phyloP scores from a whole-genome alignment of 495 filamentous ascomycete species.

The Aspergillus olivimuriae region DNA sequence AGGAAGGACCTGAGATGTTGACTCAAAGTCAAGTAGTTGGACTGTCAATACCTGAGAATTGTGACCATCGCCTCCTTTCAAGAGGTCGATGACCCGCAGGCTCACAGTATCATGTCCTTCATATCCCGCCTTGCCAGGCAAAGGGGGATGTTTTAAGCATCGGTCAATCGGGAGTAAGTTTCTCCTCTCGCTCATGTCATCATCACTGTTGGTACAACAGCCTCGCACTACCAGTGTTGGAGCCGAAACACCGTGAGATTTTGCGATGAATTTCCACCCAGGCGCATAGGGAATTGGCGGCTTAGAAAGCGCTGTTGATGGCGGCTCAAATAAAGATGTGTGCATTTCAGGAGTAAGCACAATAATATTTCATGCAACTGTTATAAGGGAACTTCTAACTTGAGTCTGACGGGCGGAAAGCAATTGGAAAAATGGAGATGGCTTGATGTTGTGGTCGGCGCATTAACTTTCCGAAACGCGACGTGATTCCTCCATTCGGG shows the following conservation, averaged over 20 bases:
- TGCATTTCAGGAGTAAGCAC: constrained; percentile 4
- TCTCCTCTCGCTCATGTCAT: constrained; percentile 9
- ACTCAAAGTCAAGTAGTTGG: constrained; percentile 5
- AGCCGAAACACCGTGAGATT: constrained; percentile 11
- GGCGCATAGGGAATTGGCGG: constrained; percentile 13
- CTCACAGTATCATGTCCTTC: constrained; percentile 8
- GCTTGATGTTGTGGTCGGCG: too few relatives aligned
- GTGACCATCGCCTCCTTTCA: constrained; percentile 19
- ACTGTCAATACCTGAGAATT: constrained; percentile 19
- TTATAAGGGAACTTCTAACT: too few relatives aligned
- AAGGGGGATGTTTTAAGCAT: constrained; percentile 18
- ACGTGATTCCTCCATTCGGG: too few relatives aligned
- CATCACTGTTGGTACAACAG: constrained; percentile 21
- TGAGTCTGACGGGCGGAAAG: too few relatives aligned
- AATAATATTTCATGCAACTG: background rate
- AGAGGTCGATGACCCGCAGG: constrained; percentile 13
- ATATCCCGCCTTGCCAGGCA: constrained; percentile 9
- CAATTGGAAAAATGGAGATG: too few relatives aligned
- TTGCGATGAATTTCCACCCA: constrained; percentile 16
- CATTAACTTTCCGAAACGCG: too few relatives aligned
- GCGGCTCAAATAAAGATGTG: constrained; percentile 3
- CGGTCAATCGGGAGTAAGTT: constrained; percentile 14
- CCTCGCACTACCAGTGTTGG: constrained; percentile 10
- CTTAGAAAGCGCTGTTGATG: constrained; percentile 12
- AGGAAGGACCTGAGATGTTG: constrained; percentile 3